Conservation (phyloP, 73 alveolate species). For the Tetrahymena elliotti region DNA sequence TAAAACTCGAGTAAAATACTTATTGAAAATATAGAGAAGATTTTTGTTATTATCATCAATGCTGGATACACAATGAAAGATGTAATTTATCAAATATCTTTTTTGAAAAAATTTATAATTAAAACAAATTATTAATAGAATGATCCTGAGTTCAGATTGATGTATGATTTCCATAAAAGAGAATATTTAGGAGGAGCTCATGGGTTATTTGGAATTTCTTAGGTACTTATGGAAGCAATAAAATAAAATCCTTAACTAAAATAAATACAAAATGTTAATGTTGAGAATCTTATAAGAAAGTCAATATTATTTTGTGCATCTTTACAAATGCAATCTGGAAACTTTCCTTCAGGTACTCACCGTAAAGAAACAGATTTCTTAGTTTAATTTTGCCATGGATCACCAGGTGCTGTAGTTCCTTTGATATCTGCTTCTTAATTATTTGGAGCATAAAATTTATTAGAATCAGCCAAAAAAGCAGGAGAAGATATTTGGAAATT, state of each 20-base stretch:
- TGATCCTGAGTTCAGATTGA: background rate
- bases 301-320: background rate
- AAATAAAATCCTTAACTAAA: constrained; percentile 40
- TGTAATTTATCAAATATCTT: background rate
- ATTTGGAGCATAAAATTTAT: constrained; percentile 45
- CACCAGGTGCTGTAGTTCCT: constrained; percentile 91
- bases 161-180: background rate
- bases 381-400: constrained; percentile 95
- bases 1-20: constrained; percentile 7
- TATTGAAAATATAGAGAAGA: background rate
- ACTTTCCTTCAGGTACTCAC: constrained; percentile 62
- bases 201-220: constrained; percentile 87
- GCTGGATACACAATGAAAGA: background rate
- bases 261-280: background rate
- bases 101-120: background rate
- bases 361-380: constrained; percentile 48
- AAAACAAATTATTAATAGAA: constrained; percentile 12
- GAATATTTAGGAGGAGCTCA: constrained; percentile 95
- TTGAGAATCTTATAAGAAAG: background rate
- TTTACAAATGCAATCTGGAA: constrained; percentile 52
- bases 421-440: constrained; percentile 62
- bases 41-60: background rate
- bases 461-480: constrained; percentile 53
- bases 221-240: constrained; percentile 59
- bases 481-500: constrained; percentile 75